These are phyloP conservation scores for Citrullus colocynthis DNA, from an alignment of 306 rosid genomes.

Conservation along the genomic window DNA sequence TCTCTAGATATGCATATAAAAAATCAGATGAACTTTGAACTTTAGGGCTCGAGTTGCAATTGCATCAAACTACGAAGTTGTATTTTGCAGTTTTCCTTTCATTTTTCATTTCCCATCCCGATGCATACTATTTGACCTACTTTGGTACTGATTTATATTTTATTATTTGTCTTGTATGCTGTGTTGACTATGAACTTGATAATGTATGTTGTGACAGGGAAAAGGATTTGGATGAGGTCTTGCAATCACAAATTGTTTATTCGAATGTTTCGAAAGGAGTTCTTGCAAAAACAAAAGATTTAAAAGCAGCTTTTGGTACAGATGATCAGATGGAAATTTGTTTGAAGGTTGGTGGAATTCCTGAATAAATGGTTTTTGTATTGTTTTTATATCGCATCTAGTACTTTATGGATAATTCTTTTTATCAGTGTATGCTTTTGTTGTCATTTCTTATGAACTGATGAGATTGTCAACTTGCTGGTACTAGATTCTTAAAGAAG, in stretches of 20 bases:
- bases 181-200: not conserved
- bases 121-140: not conserved
- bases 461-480: not conserved
- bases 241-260: conserved; percentile 81
- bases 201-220: conserved; percentile 37
- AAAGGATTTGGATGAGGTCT: conserved; percentile 83
- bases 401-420: not conserved
- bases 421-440: not conserved
- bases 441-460: not conserved
- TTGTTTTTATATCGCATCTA: not conserved
- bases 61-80: not conserved
- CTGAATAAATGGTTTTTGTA: not conserved
- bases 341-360: conserved; percentile 44
- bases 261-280: conserved; percentile 89
- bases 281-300: conserved; percentile 82
- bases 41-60: not conserved
- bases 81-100: not conserved
- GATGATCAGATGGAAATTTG: conserved; percentile 70
- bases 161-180: not conserved
- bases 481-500: conserved; percentile 66
- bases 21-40: not conserved
- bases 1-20: not conserved
- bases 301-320: conserved; percentile 60
- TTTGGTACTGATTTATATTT: not conserved
- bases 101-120: not conserved